Conservation (phyloP, 2,329 filamentous ascomycete species). For the Exophiala aquamarina region DNA sequence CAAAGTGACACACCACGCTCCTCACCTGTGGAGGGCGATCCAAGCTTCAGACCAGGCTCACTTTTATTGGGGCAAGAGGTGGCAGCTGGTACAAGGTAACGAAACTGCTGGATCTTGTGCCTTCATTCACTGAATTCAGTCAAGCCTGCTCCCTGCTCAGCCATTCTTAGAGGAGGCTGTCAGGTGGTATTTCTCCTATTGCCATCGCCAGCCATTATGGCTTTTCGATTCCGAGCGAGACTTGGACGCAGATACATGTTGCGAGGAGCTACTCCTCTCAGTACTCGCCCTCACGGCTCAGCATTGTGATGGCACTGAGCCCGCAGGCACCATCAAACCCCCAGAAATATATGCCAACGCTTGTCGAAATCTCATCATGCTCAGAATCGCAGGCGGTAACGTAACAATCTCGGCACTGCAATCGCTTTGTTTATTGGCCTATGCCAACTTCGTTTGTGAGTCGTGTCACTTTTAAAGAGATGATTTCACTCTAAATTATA, state of each 20-base stretch:
- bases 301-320: slow-evolving; percentile 35
- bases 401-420: slow-evolving; percentile 53
- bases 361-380: slow-evolving; percentile 21
- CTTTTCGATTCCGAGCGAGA: slow-evolving; percentile 36
- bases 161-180: slow-evolving; percentile 6
- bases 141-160: too few species aligned
- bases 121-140: too few species aligned
- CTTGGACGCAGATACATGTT: slow-evolving; percentile 29
- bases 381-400: slow-evolving; percentile 45
- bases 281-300: too few species aligned
- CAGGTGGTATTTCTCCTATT: slow-evolving; percentile 36
- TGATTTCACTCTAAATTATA: slow-evolving; percentile 4
- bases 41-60: too few species aligned
- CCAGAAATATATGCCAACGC: slow-evolving; percentile 5
- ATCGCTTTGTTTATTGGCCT: slow-evolving; percentile 52
- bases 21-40: too few species aligned
- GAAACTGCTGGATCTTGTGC: too few species aligned
- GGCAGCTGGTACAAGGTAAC: too few species aligned
- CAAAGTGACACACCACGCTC: too few species aligned
- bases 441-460: slow-evolving; percentile 51
- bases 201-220: slow-evolving; percentile 38
- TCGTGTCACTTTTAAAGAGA: neutral
- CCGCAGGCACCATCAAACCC: slow-evolving; percentile 29
- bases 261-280: slow-evolving; percentile 27
- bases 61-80: too few species aligned